Evolutionary conservation across 805 yeast species (phyloP).

Genomic region (Yarrowia sp.): DNA sequence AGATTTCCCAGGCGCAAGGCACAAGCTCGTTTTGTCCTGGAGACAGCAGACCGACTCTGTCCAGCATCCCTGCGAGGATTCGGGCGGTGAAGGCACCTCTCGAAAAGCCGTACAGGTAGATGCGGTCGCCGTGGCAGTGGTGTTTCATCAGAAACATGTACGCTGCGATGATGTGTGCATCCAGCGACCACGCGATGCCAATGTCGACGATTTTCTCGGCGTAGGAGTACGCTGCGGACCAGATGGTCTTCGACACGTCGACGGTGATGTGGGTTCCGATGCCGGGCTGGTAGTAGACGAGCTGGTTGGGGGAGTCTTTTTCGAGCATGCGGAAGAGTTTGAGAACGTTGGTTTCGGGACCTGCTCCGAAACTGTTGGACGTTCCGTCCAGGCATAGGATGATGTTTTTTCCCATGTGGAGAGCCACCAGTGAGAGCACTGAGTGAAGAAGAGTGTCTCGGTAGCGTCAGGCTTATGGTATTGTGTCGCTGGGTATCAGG

Average conservation of each 20-base stretch:
- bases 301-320: constrained; percentile 20
- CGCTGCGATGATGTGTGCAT: constrained; percentile 56
- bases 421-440: constrained; percentile 2
- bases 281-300: constrained; percentile 26
- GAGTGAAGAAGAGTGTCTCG: background rate
- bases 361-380: constrained; percentile 25
- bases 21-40: constrained; percentile 55
- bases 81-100: constrained; percentile 67
- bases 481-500: background rate
- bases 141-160: constrained; percentile 51
- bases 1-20: constrained; percentile 59
- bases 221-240: constrained; percentile 6
- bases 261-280: constrained; percentile 21
- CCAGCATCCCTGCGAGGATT: constrained; percentile 63
- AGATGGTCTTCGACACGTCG: background rate
- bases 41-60: constrained; percentile 55
- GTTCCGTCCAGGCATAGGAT: constrained; percentile 28
- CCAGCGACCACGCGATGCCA: constrained; percentile 52
- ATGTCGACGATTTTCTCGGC: constrained; percentile 41
- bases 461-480: background rate
- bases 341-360: constrained; percentile 28
- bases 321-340: constrained; percentile 28
- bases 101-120: constrained; percentile 58
- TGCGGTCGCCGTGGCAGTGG: constrained; percentile 51
- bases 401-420: constrained; percentile 27